phyloP scores from a whole-genome alignment of 768 basidiomycete species.

The Gloeophyllum trabeum region DNA sequence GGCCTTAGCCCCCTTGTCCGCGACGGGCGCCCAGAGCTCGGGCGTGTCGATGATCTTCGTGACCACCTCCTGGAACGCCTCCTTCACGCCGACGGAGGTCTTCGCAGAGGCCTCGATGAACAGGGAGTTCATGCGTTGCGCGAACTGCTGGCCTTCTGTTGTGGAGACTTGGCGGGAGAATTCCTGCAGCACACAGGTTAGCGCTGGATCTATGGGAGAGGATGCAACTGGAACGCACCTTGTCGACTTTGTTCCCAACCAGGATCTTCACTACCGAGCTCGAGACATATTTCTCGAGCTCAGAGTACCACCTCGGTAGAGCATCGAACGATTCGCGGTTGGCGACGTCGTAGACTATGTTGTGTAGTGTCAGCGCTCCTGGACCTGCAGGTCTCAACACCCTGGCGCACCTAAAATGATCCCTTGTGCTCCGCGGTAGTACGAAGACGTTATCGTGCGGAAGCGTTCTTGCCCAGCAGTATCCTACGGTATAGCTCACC shows the following conservation, averaged over 20 bases:
- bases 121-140: conserved; percentile 66
- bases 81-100: conserved; percentile 74
- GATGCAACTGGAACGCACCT: conserved; percentile 29
- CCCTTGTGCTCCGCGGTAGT: conserved; percentile 85
- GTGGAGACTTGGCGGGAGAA: conserved; percentile 81
- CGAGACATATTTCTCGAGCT: conserved; percentile 89
- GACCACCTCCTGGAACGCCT: conserved; percentile 71
- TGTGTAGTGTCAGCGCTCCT: no score
- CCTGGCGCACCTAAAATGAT: conserved; percentile 55
- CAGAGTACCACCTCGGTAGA: conserved; percentile 85
- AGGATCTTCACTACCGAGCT: conserved; percentile 85
- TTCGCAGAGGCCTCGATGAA: conserved; percentile 94
- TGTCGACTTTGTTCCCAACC: conserved; percentile 92
- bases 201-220: neutral
- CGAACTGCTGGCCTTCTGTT: conserved; percentile 71
- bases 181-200: conserved; percentile 38
- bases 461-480: conserved; percentile 97
- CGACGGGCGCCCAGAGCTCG: conserved; percentile 52
- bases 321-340: conserved; percentile 90
- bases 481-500: conserved; percentile 37
- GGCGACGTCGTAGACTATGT: conserved; percentile 89
- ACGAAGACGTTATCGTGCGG: conserved; percentile 88
- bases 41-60: conserved; percentile 76
- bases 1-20: conserved; percentile 10
- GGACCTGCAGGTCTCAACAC: no score